Conservation (phyloP, 768 basidiomycete genomes). For the Tulasnella sp. region DNA sequence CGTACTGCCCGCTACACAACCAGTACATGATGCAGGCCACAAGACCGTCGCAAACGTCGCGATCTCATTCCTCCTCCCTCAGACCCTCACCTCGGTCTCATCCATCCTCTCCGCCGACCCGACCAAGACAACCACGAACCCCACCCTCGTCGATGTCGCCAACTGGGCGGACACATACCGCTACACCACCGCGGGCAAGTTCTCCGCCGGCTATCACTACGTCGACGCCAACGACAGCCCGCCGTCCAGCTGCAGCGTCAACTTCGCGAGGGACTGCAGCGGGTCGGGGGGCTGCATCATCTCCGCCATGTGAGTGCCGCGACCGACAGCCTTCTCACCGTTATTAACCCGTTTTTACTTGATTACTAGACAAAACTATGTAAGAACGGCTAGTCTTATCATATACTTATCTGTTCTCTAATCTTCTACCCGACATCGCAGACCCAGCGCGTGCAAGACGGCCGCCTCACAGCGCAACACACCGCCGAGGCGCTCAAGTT, state of each 20-base stretch:
- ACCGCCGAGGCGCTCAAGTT: conserved; percentile 11
- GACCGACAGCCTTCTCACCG: not conserved
- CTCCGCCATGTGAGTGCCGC: not conserved
- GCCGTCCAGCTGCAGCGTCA: conserved; percentile 1
- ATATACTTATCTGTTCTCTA: not conserved
- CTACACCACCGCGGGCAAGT: not conserved
- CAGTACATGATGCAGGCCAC: not conserved
- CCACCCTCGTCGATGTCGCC: not conserved
- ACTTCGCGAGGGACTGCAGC: conserved; percentile 2
- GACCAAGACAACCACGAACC: not conserved
- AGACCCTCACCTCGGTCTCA: not conserved
- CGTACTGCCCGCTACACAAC: not conserved
- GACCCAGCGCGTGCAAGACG: conserved; percentile 10
- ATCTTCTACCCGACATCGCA: not conserved
- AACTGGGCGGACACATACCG: conserved; percentile 9
- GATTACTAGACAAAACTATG: conserved; percentile 5
- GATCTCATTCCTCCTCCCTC: not conserved
- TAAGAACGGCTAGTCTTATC: not conserved
- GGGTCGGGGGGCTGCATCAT: not conserved
- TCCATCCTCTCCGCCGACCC: not conserved
- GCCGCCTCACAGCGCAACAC: not conserved
- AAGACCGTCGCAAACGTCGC: conserved; percentile 1
- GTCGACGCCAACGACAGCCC: conserved; percentile 9
- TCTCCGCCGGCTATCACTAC: conserved; percentile 1
- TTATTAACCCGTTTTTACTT: not conserved